Percentiles rank a stretch among this genome's conserved stretches.
Evolutionary conservation across 2,329 filamentous ascomycete species (phyloP).

Genomic region (Colletotrichum spaethianum): DNA sequence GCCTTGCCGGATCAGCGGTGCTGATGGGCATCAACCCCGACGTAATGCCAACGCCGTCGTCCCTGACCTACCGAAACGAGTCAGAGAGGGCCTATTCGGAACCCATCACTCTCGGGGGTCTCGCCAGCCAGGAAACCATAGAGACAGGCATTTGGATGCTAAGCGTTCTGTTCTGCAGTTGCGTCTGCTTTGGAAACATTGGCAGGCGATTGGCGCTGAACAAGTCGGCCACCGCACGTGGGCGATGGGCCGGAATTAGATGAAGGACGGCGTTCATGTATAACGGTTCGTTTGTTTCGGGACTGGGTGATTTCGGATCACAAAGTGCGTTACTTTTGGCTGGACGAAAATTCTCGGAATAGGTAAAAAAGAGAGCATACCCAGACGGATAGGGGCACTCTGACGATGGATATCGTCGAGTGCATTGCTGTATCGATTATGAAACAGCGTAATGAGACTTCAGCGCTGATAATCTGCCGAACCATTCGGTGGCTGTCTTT

Average conservation of each 20-base stretch:
- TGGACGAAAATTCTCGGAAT: background rate
- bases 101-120: slow-evolving; percentile 63
- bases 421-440: background rate
- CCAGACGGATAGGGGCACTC: background rate
- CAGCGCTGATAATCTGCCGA: background rate
- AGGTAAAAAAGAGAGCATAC: background rate
- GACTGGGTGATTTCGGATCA: slow-evolving; percentile 1
- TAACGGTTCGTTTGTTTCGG: background rate
- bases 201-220: slow-evolving; percentile 82
- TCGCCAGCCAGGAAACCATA: slow-evolving; percentile 73
- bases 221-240: slow-evolving; percentile 56
- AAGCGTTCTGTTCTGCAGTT: slow-evolving; percentile 94
- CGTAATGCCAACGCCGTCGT: slow-evolving; percentile 79
- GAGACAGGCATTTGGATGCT: slow-evolving; percentile 90
- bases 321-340: background rate
- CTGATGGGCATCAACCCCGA: slow-evolving; percentile 83
- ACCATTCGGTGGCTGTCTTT: background rate
- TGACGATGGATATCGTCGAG: background rate
- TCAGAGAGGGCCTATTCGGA: slow-evolving; percentile 41
- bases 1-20: slow-evolving; percentile 79
- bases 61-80: slow-evolving; percentile 49
- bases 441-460: slow-evolving; percentile 10
- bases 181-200: slow-evolving; percentile 96
- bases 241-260: slow-evolving; percentile 54
- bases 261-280: slow-evolving; percentile 1